Evolutionary conservation across 129 eudicot genomes (phyloP).

Genomic region (Scalesia atractyloides): DNA sequence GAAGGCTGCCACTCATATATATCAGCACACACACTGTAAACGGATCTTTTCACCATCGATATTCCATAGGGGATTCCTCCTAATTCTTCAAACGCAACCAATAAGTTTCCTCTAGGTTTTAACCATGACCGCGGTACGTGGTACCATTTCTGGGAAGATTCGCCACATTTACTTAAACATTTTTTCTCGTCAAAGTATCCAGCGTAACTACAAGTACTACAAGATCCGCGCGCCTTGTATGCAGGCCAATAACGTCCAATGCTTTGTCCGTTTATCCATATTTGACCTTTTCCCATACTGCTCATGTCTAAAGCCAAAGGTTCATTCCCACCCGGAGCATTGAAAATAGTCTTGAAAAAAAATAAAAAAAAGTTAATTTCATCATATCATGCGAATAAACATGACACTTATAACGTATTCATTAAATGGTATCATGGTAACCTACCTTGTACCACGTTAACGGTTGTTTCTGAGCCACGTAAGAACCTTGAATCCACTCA

Average conservation of each 20-base stretch:
- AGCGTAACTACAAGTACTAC: conserved; percentile 74
- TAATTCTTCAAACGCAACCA: conserved; percentile 93
- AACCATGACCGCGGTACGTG: conserved; percentile 97
- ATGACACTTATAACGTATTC: neutral
- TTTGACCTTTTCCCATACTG: conserved; percentile 97
- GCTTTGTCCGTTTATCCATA: conserved; percentile 95
- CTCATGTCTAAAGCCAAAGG: conserved; percentile 97
- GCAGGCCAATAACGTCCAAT: conserved; percentile 97
- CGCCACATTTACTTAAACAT: conserved; percentile 85
- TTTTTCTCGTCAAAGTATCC: conserved; percentile 88
- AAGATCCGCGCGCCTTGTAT: conserved; percentile 79
- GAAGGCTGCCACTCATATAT: conserved; percentile 95
- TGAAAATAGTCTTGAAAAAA: conserved; percentile 69
- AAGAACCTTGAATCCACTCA: conserved; percentile 81
- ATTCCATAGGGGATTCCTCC: conserved; percentile 88
- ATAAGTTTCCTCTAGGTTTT: conserved; percentile 74
- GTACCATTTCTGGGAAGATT: conserved; percentile 98
- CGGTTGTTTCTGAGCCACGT: conserved; percentile 67
- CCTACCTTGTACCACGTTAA: conserved; percentile 95
- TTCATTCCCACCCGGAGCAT: conserved; percentile 76
- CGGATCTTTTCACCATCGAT: conserved; percentile 67
- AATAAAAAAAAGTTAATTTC: conserved; percentile 20
- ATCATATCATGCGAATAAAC: neutral
- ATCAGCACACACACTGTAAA: conserved; percentile 87
- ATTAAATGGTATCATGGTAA: too few species aligned